Conservation (phyloP, 805 yeast species). For the Priceomyces haplophilus region DNA sequence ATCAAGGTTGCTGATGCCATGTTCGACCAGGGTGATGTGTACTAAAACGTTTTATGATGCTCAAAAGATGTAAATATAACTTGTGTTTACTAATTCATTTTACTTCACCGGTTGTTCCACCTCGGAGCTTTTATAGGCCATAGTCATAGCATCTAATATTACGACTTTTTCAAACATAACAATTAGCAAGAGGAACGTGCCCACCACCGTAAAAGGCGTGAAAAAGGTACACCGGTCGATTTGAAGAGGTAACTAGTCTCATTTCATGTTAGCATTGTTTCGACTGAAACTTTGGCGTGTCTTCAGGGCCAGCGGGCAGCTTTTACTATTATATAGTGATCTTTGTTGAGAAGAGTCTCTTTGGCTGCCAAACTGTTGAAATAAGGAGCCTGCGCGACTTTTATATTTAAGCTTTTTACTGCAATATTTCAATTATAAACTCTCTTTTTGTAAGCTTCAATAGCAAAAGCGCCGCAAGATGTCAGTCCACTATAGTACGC, state of each 20-base stretch:
- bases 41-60: slow-evolving; percentile 18
- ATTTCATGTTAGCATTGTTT: no score
- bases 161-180: neutral
- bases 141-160: slow-evolving; percentile 1
- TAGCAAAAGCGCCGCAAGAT: slow-evolving; percentile 8
- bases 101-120: slow-evolving; percentile 8
- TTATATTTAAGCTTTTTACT: neutral
- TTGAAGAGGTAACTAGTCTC: no score
- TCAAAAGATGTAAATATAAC: neutral
- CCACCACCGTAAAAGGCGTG: no score
- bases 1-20: slow-evolving; percentile 97
- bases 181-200: no score
- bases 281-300: neutral
- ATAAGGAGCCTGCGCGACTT: neutral
- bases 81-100: slow-evolving; percentile 1
- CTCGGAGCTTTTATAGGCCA: neutral
- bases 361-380: neutral
- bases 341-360: no score
- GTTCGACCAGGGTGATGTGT: slow-evolving; percentile 93
- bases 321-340: no score
- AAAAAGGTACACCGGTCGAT: no score
- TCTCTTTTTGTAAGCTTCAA: no score
- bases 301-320: no score
- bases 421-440: no score
- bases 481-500: slow-evolving; percentile 19